phyloP scores from a whole-genome alignment of 1,139 yeast species.

The Candida mesenterica region DNA sequence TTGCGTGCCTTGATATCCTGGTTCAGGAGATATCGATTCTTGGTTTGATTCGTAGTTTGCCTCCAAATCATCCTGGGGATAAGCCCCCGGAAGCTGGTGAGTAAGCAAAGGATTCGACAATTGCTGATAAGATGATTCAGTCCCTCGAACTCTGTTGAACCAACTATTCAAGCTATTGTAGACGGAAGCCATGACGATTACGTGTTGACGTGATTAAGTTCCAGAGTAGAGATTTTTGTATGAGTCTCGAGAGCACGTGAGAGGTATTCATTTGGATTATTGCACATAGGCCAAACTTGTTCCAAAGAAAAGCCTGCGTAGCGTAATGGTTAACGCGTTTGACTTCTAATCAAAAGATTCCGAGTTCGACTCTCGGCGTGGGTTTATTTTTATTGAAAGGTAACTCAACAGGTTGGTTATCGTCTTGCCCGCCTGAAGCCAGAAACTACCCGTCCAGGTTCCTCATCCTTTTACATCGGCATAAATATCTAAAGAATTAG shows the following conservation, averaged over 20 bases:
- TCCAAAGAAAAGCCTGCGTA: conserved; percentile 20
- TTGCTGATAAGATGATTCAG: not conserved
- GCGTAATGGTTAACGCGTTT: conserved; percentile 49
- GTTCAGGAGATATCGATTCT: not conserved
- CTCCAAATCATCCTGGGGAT: conserved; percentile 3
- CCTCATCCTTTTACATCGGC: too few relatives aligned
- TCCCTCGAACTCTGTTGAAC: not conserved
- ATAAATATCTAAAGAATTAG: too few relatives aligned
- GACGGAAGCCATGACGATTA: not conserved
- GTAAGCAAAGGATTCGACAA: not conserved
- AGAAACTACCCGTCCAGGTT: too few relatives aligned
- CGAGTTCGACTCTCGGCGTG: conserved; percentile 50
- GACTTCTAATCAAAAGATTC: conserved; percentile 48
- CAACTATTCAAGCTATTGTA: not conserved
- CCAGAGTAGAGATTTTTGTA: too few relatives aligned
- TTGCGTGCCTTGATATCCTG: too few relatives aligned
- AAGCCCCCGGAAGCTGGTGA: conserved; percentile 1
- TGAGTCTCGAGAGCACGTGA: too few relatives aligned
- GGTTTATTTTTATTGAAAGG: conserved; percentile 24
- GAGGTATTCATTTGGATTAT: too few relatives aligned
- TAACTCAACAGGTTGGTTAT: too few relatives aligned
- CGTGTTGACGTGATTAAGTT: not conserved
- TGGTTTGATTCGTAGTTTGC: not conserved
- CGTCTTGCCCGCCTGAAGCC: too few relatives aligned
- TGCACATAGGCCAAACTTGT: too few relatives aligned